phyloP scores from a whole-genome alignment of 2,329 filamentous ascomycete species.

The Mariannaea sp. region DNA sequence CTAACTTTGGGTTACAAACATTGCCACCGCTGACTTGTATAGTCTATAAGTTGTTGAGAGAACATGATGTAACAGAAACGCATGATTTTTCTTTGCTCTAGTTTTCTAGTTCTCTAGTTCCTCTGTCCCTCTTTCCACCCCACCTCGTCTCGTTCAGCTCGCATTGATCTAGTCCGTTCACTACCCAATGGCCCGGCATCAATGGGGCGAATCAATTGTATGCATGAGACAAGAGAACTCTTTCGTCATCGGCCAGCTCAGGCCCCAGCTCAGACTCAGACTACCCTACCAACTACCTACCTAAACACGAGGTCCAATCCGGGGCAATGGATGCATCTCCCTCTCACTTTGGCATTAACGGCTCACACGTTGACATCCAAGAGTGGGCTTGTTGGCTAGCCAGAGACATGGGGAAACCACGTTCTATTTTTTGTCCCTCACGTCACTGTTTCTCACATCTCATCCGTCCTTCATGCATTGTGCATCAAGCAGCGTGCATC shows the following conservation, averaged over 20 bases:
- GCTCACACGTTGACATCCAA: slow-evolving; percentile 13
- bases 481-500: too few species aligned
- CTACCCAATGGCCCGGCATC: background rate
- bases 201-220: slow-evolving; percentile 7
- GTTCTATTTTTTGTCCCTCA: background rate
- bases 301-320: slow-evolving; percentile 12
- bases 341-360: slow-evolving; percentile 3
- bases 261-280: too few species aligned
- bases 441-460: background rate
- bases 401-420: slow-evolving; percentile 14
- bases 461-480: too few species aligned
- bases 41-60: too few species aligned
- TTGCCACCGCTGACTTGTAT: too few species aligned
- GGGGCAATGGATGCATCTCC: slow-evolving; percentile 6
- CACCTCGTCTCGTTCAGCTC: too few species aligned
- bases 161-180: background rate
- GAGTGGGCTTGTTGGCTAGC: slow-evolving; percentile 12
- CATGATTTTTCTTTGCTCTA: too few species aligned
- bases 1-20: too few species aligned
- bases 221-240: slow-evolving; percentile 6
- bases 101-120: too few species aligned
- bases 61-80: too few species aligned
- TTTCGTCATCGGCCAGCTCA: slow-evolving; percentile 17
- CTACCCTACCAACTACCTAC: slow-evolving; percentile 5
- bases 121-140: too few species aligned